Conservation (phyloP, 1,139 yeast species). For the Diutina catenulata region DNA sequence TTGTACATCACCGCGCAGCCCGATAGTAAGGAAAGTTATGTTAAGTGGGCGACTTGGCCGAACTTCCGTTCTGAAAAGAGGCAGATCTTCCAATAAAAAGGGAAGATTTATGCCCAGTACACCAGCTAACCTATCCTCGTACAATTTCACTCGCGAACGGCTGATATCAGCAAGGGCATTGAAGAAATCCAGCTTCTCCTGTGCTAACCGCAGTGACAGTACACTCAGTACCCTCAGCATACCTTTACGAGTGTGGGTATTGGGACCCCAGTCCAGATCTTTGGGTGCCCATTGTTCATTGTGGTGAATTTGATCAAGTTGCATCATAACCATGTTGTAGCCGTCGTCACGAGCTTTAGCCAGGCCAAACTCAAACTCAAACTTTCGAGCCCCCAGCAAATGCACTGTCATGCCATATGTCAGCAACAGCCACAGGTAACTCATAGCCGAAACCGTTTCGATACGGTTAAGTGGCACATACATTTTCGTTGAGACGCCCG, state of each 20-base stretch:
- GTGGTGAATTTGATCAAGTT: slow-evolving; percentile 26
- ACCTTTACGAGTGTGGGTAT: too few species aligned
- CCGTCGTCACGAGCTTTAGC: slow-evolving; percentile 66
- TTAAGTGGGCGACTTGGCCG: slow-evolving; percentile 42
- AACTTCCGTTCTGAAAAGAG: slow-evolving; percentile 39
- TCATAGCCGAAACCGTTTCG: slow-evolving; percentile 57
- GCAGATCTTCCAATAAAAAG: slow-evolving; percentile 53
- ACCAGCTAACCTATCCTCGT: slow-evolving; percentile 48
- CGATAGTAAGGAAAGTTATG: slow-evolving; percentile 74
- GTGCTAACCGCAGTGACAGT: too few species aligned
- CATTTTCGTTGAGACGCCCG: slow-evolving; percentile 74
- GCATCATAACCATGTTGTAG: slow-evolving; percentile 38
- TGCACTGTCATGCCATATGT: slow-evolving; percentile 56
- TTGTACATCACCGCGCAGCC: slow-evolving; percentile 93
- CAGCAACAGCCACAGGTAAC: too few species aligned
- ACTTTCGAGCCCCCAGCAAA: slow-evolving; percentile 64
- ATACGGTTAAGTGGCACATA: slow-evolving; percentile 68
- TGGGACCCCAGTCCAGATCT: slow-evolving; percentile 1
- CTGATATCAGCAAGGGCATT: slow-evolving; percentile 6
- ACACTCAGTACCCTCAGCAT: too few species aligned
- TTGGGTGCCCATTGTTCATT: slow-evolving; percentile 2
- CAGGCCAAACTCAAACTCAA: slow-evolving; percentile 64
- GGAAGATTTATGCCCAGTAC: slow-evolving; percentile 59
- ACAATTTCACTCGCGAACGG: slow-evolving; percentile 43
- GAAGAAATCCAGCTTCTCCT: not conserved